Base-by-base conservation (phyloP, 371 early-diverging fungal species). In the Choanephora cucurbitarum region DNA sequence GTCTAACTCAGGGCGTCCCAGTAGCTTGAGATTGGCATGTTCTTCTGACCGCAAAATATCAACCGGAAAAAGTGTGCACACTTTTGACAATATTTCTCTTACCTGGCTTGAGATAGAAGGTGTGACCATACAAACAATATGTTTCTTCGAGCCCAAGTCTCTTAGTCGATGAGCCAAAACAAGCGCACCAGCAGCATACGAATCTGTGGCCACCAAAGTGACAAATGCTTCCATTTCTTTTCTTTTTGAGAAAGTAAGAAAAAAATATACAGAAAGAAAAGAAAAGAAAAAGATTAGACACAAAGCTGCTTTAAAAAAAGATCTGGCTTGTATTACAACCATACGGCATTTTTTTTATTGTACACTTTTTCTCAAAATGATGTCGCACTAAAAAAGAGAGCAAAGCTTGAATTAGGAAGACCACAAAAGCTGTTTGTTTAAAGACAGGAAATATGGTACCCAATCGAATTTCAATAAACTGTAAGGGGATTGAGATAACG, bases 1-100 rank as follows among this genome's bases (percentile, higher is more conserved):
- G 39, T 85, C 90, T 23, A 97, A 84, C 49, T 97, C 98, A 13
- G 92, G 89, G 7, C 98, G 80, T 8, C 95, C 96, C 10, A 97
- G 79, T 9, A 94, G 59, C 14, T 65, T 48, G 17, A 97, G 80
- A 53, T 88, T 87, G 39, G 60, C 66, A 22, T 56, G 44, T 42
- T 87, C 84, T 9, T 54, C 40, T 13, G 86, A 86, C 47, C 74
- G 66, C 18, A 83, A 52, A 19, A 75, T 63, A 24, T 82, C 79
- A 22, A 94, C 91, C 33, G 67, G 67, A 51, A 93, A 77, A 32
- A 95, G 70, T 49, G 64, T 93, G 87, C 73, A 85, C 23, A 78
- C 74, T 1, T 70, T 58, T 23, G 62, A 72, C 34, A 91, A 79
- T 11, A 67, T 64, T 17, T 64, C 60, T 14, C 74, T 66, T 32